These are phyloP conservation scores for Stemphylium beticola DNA, from an alignment of 2,329 filamentous ascomycete genomes.

Conservation along the genomic window DNA sequence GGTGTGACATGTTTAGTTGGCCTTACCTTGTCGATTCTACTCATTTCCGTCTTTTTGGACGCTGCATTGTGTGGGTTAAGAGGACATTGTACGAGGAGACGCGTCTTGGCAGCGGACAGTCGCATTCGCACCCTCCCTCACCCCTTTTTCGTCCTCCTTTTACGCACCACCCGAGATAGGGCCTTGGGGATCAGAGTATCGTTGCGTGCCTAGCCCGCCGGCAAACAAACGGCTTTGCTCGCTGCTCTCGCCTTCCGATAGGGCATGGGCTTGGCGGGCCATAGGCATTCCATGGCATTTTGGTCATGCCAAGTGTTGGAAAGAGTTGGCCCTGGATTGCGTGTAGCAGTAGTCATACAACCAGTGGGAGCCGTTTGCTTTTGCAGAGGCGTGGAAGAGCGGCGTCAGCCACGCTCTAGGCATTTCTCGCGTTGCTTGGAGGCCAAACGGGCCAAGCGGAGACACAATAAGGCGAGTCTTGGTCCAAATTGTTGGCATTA, in stretches of 20 bases:
- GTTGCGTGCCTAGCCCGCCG: not conserved
- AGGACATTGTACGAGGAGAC: too few species aligned
- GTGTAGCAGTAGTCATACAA: not conserved
- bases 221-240: not conserved
- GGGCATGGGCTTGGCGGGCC: slow-evolving; percentile 5
- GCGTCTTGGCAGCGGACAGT: too few species aligned
- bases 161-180: too few species aligned
- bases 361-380: not conserved
- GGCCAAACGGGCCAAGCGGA: not conserved
- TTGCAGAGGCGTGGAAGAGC: not conserved
- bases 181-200: not conserved
- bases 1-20: not conserved
- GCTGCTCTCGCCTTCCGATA: not conserved
- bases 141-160: too few species aligned
- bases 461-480: not conserved
- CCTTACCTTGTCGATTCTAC: not conserved
- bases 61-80: too few species aligned
- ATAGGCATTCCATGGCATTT: not conserved
- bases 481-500: not conserved
- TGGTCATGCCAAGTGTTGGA: slow-evolving; percentile 1
- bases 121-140: too few species aligned
- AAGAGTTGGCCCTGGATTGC: not conserved
- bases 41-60: not conserved
- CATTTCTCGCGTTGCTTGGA: not conserved
- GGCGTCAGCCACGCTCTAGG: not conserved